Base-by-base conservation (phyloP, 352 stramenopile genomes). In the Pythium volutum region DNA sequence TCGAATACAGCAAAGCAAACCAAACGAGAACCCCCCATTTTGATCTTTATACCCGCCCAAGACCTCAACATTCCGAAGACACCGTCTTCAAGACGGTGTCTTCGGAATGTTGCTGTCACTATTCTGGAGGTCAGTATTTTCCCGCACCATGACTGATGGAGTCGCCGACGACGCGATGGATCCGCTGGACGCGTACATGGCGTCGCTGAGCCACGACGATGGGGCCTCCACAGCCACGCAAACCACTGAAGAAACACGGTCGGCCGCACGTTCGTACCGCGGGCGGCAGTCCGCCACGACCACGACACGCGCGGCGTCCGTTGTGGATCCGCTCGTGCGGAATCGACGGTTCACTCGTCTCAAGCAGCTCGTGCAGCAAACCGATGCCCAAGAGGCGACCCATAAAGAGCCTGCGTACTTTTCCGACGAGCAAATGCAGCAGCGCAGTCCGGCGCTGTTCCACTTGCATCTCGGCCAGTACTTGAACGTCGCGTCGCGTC, bases 381-480 rank as follows among this genome's bases (percentile, higher is more conserved):
- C 62, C 9, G 54, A 69, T 20, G 25, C n/a, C n/a, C n/a, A n/a
- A 3, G 41, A n/a, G 27, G 62, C 66, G 20, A 12, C 27, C 20
- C 29, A 33, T n/a, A 25, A 43, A 16, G 62, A 66, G 20, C 74
- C 85, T 58, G 66, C 58, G 39, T 95, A 88, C 64, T 95, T 95
- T 59, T 93, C 83, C 10, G 83, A 93, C 61, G 73, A 74, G 23
- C 80, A 77, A 64, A 95, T 95, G 80, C 80, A 95, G 67, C 75
- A 87, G 58, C 81, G 85, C 29, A 88, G 70, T 59, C 85, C 85
- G 1, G 83, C 81, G 51, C 62, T 95, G n/a, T 95, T 88, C 53
- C 81, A 95, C 64, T 84, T 95, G 53, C 81, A 93, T 55, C 59
- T 95, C 23, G 85, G 85, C 0, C 82, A 90, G 50, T 95, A 91